Conservation (phyloP, 768 basidiomycete species). For the Thelephora aurantiotincta region DNA sequence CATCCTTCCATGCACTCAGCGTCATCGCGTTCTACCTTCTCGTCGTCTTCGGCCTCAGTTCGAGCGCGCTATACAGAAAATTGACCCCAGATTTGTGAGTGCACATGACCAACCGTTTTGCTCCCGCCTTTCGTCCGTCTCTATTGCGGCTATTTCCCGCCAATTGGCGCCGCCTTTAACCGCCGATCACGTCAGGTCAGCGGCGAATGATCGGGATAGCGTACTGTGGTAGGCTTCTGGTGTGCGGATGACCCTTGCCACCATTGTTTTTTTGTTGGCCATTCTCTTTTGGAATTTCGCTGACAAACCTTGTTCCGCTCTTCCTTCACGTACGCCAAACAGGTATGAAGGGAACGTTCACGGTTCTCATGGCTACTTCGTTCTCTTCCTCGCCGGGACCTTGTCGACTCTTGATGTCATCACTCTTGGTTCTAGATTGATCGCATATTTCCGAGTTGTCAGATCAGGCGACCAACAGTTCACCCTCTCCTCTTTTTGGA, state of each 20-base stretch:
- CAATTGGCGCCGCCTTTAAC: neutral
- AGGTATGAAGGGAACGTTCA: conserved; percentile 64
- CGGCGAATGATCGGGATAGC: too few species aligned
- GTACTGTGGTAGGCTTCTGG: too few species aligned
- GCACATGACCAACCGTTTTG: neutral
- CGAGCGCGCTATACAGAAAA: conserved; percentile 61
- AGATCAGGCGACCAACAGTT: conserved; percentile 25
- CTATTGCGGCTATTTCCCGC: neutral
- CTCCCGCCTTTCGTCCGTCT: neutral
- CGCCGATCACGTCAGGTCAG: neutral
- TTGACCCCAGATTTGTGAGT: conserved; percentile 74
- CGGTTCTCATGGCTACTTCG: conserved; percentile 44
- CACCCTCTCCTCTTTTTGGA: conserved; percentile 39
- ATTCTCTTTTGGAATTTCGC: too few species aligned
- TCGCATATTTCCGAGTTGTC: conserved; percentile 27
- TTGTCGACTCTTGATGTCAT: conserved; percentile 43
- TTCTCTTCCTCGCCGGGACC: conserved; percentile 29
- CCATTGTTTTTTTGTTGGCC: too few species aligned
- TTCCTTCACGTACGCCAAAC: neutral
- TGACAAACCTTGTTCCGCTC: too few species aligned
- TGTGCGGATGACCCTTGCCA: too few species aligned
- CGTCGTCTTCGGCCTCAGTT: conserved; percentile 45
- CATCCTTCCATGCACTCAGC: conserved; percentile 43
- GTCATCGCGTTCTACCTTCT: conserved; percentile 52
- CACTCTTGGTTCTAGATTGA: conserved; percentile 32